Evolutionary conservation across 164 flowering plant genomes (phyloP).

Genomic region (Vitis vinifera): DNA sequence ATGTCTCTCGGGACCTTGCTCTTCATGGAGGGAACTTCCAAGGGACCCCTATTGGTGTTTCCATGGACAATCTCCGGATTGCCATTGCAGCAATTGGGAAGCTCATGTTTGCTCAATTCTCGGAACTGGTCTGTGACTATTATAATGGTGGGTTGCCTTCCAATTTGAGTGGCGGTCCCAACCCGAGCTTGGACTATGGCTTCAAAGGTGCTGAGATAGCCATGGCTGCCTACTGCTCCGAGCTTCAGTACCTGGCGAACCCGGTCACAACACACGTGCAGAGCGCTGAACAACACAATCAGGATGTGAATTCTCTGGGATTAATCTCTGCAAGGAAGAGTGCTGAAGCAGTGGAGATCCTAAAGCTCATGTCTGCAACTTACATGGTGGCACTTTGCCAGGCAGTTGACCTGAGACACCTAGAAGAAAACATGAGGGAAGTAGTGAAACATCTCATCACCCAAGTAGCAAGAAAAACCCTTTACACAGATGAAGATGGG

Average conservation of each 20-base stretch:
- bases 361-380: slow-evolving; percentile 51
- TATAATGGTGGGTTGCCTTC: slow-evolving; percentile 52
- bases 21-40: slow-evolving; percentile 49
- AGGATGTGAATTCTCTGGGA: slow-evolving; percentile 53
- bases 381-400: slow-evolving; percentile 59
- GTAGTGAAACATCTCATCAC: slow-evolving; percentile 32
- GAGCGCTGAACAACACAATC: slow-evolving; percentile 48
- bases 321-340: slow-evolving; percentile 52
- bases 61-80: slow-evolving; percentile 43
- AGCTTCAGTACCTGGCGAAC: slow-evolving; percentile 43
- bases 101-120: slow-evolving; percentile 48
- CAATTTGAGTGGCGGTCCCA: slow-evolving; percentile 33
- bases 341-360: slow-evolving; percentile 47
- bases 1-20: slow-evolving; percentile 31
- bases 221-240: slow-evolving; percentile 46
- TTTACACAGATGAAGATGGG: slow-evolving; percentile 34
- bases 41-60: slow-evolving; percentile 48
- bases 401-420: slow-evolving; percentile 48
- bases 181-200: slow-evolving; percentile 48
- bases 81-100: slow-evolving; percentile 45
- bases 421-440: slow-evolving; percentile 52
- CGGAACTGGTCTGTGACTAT: slow-evolving; percentile 39
- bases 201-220: slow-evolving; percentile 51
- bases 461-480: slow-evolving; percentile 40
- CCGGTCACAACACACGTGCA: slow-evolving; percentile 48